Base-by-base conservation (phyloP, 352 stramenopile species). In the Phytophthora chlamydospora region DNA sequence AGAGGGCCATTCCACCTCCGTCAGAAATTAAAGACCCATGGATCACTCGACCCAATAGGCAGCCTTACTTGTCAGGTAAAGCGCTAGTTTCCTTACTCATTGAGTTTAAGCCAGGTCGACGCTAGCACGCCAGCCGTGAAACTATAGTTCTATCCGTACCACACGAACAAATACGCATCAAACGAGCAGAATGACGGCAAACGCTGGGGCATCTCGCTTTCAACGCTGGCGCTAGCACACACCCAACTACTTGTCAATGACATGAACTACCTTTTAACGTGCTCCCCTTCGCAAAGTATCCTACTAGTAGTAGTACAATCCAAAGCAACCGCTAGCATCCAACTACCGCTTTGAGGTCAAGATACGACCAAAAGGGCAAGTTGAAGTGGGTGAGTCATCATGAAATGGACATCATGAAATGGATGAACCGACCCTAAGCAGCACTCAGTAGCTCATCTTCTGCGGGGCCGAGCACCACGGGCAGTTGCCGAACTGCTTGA, bases 61-160 rank as follows among this genome's bases (percentile, higher is more conserved):
- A 61, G 71, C 76, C 73, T 77, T 85, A 94, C 83, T 87, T 93
- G 81, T 94, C 83, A 94, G 74, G 83, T 92, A 89, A 77, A 62
- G 78, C 79, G 65, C 75, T 92, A 94, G 85, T 94, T 94, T 94
- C 85, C 85, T 94, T 94, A 94, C 85, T 94, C 85, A 94, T 94
- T 92, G 85, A 94, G 85, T 94, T 94, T 94, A 94, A 94, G 85
- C 85, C 83, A 76, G 32, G 6, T 58, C 47, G 11, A 17, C 3
- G 0, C 31, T 27, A 27, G 40, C 9, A 0, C 4, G 0, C 16
- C 10, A 4, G 1, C 6, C 9, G 2, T 24, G 4, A 3, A 5
- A 16, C 31, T 57, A 51, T 51, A 45, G 6, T 0, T 63, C n/a
- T 49, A 16, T 0, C 6, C 5, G 21, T 17, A 13, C 57, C 57